Evolutionary conservation across 2,329 filamentous ascomycete species (phyloP).

Genomic region (Xenoacremonium recifei): DNA sequence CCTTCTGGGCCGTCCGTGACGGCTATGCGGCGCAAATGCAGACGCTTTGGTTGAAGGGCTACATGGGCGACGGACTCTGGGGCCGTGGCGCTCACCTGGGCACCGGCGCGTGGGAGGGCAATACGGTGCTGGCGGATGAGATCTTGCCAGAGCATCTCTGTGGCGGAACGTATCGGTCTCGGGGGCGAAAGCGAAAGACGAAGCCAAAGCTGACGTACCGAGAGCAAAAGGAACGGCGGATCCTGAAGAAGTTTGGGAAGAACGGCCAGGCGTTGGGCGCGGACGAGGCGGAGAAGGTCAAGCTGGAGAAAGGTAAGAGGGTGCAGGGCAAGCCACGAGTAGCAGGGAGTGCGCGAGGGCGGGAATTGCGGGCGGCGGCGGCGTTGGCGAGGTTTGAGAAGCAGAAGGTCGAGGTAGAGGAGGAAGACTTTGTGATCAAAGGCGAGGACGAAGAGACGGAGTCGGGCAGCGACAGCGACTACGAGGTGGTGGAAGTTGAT

Average conservation of each 20-base stretch:
- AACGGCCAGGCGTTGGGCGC: slow-evolving; percentile 68
- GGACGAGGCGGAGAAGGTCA: slow-evolving; percentile 63
- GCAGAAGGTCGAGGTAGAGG: slow-evolving; percentile 44
- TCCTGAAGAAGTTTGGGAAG: slow-evolving; percentile 73
- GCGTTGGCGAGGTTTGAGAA: slow-evolving; percentile 71
- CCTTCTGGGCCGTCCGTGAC: slow-evolving; percentile 80
- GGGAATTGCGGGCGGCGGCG: slow-evolving; percentile 74
- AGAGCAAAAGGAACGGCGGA: slow-evolving; percentile 70
- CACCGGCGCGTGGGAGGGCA: slow-evolving; percentile 58
- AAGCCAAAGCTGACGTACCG: slow-evolving; percentile 61
- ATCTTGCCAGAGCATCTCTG: slow-evolving; percentile 70
- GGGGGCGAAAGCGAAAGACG: slow-evolving; percentile 54
- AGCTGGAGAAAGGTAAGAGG: slow-evolving; percentile 65
- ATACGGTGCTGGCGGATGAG: slow-evolving; percentile 53
- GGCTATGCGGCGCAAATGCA: slow-evolving; percentile 70
- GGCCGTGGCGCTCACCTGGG: slow-evolving; percentile 65
- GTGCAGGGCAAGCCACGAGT: slow-evolving; percentile 67
- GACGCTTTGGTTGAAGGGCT: slow-evolving; percentile 65
- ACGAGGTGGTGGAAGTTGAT: slow-evolving; percentile 42
- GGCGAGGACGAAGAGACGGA: slow-evolving; percentile 38
- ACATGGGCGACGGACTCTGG: slow-evolving; percentile 83
- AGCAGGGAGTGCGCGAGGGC: slow-evolving; percentile 69
- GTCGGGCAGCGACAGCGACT: slow-evolving; percentile 46
- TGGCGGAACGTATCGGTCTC: slow-evolving; percentile 72
- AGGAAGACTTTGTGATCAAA: slow-evolving; percentile 30